Evolutionary conservation across 306 rosid genomes (phyloP).

Genomic region (Sicyos edulis): DNA sequence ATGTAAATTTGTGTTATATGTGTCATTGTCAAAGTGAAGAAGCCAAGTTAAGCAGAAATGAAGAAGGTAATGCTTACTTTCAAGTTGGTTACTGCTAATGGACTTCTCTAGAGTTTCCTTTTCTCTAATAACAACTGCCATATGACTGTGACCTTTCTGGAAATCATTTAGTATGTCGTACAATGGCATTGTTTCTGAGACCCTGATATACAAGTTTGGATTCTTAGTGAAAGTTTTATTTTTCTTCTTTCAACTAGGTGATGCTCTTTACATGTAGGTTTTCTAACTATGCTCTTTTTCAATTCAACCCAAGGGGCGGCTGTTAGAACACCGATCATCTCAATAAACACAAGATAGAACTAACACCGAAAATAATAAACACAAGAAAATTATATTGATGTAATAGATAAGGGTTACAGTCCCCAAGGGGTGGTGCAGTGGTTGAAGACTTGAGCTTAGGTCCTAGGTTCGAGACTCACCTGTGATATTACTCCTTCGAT

Average conservation of each 20-base stretch:
- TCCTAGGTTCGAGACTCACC: too few relatives aligned
- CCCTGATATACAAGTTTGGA: constrained; percentile 33
- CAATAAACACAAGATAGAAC: too few relatives aligned
- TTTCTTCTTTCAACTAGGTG: neutral
- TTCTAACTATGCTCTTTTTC: neutral
- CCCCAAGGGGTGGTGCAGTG: too few relatives aligned
- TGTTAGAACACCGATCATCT: too few relatives aligned
- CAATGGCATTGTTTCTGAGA: constrained; percentile 59
- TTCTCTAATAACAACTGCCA: constrained; percentile 60
- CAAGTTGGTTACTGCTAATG: constrained; percentile 20
- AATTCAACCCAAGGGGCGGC: neutral
- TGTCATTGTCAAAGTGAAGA: neutral
- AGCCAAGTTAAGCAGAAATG: neutral
- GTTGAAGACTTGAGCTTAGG: too few relatives aligned
- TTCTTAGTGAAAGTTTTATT: neutral
- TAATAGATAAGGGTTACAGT: too few relatives aligned
- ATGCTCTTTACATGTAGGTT: neutral
- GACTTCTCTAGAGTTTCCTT: constrained; percentile 34
- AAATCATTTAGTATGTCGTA: constrained; percentile 76
- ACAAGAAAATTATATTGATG: too few relatives aligned
- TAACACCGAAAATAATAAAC: too few relatives aligned
- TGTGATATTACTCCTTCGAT: too few relatives aligned
- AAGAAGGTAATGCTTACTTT: constrained; percentile 36
- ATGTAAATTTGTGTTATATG: constrained; percentile 7
- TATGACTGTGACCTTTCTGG: constrained; percentile 83